Base-by-base conservation (phyloP, 768 basidiomycete genomes). In the Leccinum imitatum region DNA sequence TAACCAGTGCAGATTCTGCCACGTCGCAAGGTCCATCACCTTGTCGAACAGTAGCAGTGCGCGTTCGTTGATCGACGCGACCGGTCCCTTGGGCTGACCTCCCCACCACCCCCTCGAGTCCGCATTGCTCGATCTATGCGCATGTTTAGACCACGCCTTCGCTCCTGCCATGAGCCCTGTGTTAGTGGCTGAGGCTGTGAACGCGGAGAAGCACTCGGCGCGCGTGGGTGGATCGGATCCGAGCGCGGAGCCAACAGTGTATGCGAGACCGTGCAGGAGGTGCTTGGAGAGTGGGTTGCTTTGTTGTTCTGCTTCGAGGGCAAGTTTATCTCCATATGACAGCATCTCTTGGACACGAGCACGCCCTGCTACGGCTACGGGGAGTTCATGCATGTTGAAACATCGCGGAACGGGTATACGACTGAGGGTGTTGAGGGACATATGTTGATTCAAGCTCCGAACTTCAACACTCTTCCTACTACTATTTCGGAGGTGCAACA, bases 1-100 rank as follows among this genome's bases (percentile, higher is more conserved):
- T 3, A 88, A 69, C 84, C 84, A 86, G 66, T 88, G 87, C 39
- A 88, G 59, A 70, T 88, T 87, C 54, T 78, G 75, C 87, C 87
- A 87, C 30, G 81, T 82, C 44, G 82, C 81, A 10, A 66, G 67
- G 53, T 79, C 69, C 75, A 82, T 77, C 59, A 87, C 78, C 66
- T 73, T 82, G 75, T 79, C 78, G 59, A 87, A 87, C 41, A 88
- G 60, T 33, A 53, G 63, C 37, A 84, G 65, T 4, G 85, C 80
- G 5, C 75, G 77, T 50, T 79, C 82, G 63, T 88, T 87, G 62
- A 87, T 81, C 3, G 62, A 65, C 0, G 75, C 65, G 23, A 84
- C 80, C 0, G 86, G 78, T 4, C 86, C 87, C 35, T 78, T 78
- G 4, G 86, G 79, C 11, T 66, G 69, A 1, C 65, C 73, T 1